Percentiles rank a stretch among this genome's conserved stretches.
These are phyloP conservation scores for Dryas octopetala DNA, from an alignment of 306 rosid genomes.

Conservation along the genomic window DNA sequence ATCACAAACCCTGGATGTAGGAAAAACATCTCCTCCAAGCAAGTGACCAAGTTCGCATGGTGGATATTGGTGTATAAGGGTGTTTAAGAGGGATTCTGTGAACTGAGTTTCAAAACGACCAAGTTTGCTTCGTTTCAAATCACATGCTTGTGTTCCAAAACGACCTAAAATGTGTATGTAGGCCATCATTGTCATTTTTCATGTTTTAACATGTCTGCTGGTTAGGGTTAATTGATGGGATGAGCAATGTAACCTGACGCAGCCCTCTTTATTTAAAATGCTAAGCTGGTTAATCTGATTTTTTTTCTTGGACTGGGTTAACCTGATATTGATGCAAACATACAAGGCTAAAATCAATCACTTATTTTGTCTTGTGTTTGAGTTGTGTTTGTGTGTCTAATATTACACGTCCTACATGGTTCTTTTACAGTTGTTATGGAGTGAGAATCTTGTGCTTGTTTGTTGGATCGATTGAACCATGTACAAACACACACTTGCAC, in stretches of 20 bases:
- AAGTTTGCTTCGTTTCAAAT: background rate
- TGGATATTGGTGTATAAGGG: background rate
- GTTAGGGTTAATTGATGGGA: background rate
- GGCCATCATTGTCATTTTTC: background rate
- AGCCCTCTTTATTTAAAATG: background rate
- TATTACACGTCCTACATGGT: background rate
- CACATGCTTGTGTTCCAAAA: background rate
- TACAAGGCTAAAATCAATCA: background rate
- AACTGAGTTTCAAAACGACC: too few species aligned
- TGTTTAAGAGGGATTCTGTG: background rate
- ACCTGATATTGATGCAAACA: background rate
- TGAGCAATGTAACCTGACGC: background rate
- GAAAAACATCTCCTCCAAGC: background rate
- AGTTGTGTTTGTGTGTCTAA: background rate
- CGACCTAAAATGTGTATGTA: background rate
- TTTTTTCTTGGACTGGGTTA: too few species aligned
- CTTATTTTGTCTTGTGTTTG: background rate
- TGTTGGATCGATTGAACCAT: background rate
- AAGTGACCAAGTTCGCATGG: background rate
- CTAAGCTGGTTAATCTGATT: background rate
- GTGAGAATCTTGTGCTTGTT: background rate
- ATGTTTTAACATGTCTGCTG: background rate
- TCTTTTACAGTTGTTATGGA: background rate
- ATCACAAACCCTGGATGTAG: background rate
- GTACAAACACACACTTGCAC: background rate